Base-by-base conservation (phyloP, 768 basidiomycete genomes). In the Termitomyces sp. region DNA sequence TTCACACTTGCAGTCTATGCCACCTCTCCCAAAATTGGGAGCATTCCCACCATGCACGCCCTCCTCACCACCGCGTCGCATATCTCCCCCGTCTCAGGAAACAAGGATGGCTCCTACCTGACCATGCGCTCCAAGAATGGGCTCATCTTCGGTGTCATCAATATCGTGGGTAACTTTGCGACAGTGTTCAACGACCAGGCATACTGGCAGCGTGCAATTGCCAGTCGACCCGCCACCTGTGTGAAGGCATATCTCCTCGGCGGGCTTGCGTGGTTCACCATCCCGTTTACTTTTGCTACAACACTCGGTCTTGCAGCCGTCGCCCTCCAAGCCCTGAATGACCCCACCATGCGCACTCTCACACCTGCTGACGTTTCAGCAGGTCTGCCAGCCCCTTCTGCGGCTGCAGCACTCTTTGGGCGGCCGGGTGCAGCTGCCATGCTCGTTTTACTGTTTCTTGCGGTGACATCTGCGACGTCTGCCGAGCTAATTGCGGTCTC, bases 401-500 rank as follows among this genome's bases (percentile, higher is more conserved):
- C 92, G 0, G 94, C 94, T 1, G 79, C 85, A 0, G 90, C 92
- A 0, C 74, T 98, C 8, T 75, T 96, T 10, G 92, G 93, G 0
- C 78, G 91, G 61, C 75, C 82, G 0, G 94, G 95, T 22, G 94
- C 92, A 3, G 81, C 83, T 4, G 86, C 90, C 0, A 73, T 96
- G 60, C 81, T 95, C 16, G 70, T 94, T 28, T 77, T 96, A 1
- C 81, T 95, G 36, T 95, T 95, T 78, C 74, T 94, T 68, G 92
- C 92, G 9, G 92, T 94, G 62, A 91, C 90, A 1, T 84, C 86
- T 50, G 91, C 93, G 1, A 90, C 88, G 44, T 86, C 85, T 44
- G 95, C 95, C 9, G 95, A 98, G 72, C 78, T 95, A 54, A 95
- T 98, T 64, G 95, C 94, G 0, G 91, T 94, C 2, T 93, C 92